These are phyloP conservation scores for Nitzschia sp. DNA, from an alignment of 108 stramenopile species.

Conservation along the genomic window DNA sequence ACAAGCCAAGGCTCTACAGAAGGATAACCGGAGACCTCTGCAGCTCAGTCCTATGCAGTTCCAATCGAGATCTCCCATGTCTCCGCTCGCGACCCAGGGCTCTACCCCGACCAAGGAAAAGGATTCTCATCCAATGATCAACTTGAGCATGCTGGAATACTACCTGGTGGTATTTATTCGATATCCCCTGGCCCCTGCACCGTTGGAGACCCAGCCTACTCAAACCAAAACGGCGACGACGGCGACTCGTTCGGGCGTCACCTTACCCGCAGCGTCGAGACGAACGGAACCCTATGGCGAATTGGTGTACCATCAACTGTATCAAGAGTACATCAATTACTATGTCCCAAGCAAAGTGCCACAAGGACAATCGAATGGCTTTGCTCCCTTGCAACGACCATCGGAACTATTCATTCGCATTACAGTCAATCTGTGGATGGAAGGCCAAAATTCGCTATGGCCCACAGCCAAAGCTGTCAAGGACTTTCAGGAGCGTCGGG, in stretches of 20 bases:
- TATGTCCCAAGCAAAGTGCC: constrained; percentile 47
- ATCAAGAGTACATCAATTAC: constrained; percentile 49
- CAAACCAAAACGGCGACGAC: neutral
- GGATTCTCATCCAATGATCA: constrained; percentile 29
- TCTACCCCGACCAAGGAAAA: constrained; percentile 20
- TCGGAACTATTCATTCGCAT: constrained; percentile 79
- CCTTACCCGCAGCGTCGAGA: neutral
- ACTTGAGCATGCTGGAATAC: constrained; percentile 71
- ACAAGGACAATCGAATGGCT: constrained; percentile 19
- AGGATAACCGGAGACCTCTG: constrained; percentile 31
- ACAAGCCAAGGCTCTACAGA: constrained; percentile 18
- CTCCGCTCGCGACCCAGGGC: constrained; percentile 8
- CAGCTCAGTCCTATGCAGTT: constrained; percentile 39
- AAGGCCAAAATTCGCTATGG: constrained; percentile 33
- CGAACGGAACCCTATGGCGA: constrained; percentile 59
- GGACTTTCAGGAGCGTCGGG: constrained; percentile 21
- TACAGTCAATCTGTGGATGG: constrained; percentile 75
- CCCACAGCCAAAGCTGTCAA: constrained; percentile 23
- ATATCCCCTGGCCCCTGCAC: constrained; percentile 61
- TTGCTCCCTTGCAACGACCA: constrained; percentile 18
- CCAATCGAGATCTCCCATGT: constrained; percentile 1
- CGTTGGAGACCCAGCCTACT: neutral
- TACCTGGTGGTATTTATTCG: constrained; percentile 64
- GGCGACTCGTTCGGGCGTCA: neutral
- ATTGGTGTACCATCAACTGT: constrained; percentile 59